Conservation (phyloP, 768 basidiomycete genomes). For the Boletales sp. region DNA sequence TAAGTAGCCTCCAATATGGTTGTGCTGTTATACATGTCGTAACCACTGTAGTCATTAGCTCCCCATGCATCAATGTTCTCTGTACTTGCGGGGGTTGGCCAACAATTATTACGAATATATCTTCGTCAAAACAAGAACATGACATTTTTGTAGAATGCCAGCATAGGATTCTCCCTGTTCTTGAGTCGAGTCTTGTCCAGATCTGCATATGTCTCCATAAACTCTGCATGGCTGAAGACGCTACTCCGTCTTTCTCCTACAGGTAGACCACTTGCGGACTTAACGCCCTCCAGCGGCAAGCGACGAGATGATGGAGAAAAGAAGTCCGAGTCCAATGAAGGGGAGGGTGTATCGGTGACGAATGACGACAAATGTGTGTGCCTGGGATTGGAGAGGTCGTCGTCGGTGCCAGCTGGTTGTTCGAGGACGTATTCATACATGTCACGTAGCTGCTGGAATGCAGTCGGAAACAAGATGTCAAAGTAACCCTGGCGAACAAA, state of each 20-base stretch:
- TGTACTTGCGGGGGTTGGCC: too few species aligned
- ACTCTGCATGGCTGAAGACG: slow-evolving; percentile 87
- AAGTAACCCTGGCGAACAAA: slow-evolving; percentile 95
- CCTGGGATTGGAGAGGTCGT: slow-evolving; percentile 19
- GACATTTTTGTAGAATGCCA: slow-evolving; percentile 90
- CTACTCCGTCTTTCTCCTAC: slow-evolving; percentile 78
- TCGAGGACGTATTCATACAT: slow-evolving; percentile 87
- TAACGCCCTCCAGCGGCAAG: slow-evolving; percentile 63
- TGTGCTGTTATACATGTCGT: too few species aligned
- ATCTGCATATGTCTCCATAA: slow-evolving; percentile 83
- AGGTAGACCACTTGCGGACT: slow-evolving; percentile 71
- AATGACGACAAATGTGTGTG: slow-evolving; percentile 50
- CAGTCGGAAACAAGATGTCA: slow-evolving; percentile 98
- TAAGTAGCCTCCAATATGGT: too few species aligned
- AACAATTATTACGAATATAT: background rate
- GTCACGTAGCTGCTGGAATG: slow-evolving; percentile 79
- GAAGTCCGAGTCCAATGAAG: slow-evolving; percentile 58
- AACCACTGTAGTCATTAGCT: too few species aligned
- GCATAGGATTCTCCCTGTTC: slow-evolving; percentile 86
- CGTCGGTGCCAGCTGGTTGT: slow-evolving; percentile 39
- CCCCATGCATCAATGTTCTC: too few species aligned
- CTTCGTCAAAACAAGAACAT: slow-evolving; percentile 76
- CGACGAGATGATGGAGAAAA: slow-evolving; percentile 62
- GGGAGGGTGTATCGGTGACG: slow-evolving; percentile 43
- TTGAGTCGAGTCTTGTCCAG: slow-evolving; percentile 62